These are phyloP conservation scores for Dendrothele bispora DNA, from an alignment of 768 basidiomycete genomes.

Conservation along the genomic window DNA sequence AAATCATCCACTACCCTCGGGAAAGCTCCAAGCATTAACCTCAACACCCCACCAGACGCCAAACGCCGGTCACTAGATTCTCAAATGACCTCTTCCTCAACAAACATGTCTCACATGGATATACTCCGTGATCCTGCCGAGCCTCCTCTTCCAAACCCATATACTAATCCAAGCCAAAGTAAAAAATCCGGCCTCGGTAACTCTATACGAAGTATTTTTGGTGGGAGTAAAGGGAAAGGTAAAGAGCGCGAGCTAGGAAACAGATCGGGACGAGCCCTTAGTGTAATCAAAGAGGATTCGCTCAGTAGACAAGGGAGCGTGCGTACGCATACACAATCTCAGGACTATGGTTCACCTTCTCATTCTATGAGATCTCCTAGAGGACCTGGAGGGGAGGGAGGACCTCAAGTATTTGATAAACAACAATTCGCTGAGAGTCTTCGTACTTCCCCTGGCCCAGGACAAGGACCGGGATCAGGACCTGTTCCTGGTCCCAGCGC, in stretches of 20 bases:
- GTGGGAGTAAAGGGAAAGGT: background rate
- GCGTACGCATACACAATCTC: background rate
- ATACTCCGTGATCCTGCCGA: background rate
- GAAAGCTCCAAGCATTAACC: slow-evolving; percentile 1
- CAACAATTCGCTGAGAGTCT: slow-evolving; percentile 30
- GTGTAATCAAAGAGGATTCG: slow-evolving; percentile 4
- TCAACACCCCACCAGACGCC: no score
- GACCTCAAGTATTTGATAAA: no score
- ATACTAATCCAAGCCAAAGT: background rate
- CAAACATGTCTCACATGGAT: background rate
- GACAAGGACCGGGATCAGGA: slow-evolving; percentile 19
- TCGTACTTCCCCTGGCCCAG: slow-evolving; percentile 19
- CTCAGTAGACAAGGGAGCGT: slow-evolving; percentile 6
- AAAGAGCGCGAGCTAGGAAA: no score
- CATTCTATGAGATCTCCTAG: background rate
- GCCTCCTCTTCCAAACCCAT: background rate
- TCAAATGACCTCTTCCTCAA: background rate
- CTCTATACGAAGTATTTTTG: slow-evolving; percentile 2
- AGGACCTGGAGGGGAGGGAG: background rate
- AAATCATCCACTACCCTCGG: background rate
- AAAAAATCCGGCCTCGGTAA: background rate
- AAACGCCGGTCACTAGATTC: no score
- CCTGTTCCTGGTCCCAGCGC: background rate
- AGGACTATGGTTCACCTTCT: background rate
- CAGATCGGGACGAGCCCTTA: background rate